Conservation (phyloP, 2,329 filamentous ascomycete species). For the Monosporascus sp. region DNA sequence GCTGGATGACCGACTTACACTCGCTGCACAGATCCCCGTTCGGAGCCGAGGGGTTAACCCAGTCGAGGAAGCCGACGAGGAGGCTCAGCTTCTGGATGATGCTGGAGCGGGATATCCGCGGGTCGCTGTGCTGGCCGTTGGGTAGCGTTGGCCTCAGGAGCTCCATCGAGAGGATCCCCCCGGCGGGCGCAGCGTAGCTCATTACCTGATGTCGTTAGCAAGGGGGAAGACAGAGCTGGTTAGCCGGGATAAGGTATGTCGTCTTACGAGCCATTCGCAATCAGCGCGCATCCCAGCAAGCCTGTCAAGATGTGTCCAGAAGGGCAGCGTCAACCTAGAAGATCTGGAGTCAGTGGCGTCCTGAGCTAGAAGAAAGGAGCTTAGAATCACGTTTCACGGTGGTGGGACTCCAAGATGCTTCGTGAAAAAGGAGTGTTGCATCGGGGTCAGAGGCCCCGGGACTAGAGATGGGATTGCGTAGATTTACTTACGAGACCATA, state of each 20-base stretch:
- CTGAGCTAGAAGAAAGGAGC: too few species aligned
- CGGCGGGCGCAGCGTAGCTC: slow-evolving; percentile 43
- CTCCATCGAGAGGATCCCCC: slow-evolving; percentile 46
- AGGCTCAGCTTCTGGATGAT: slow-evolving; percentile 49
- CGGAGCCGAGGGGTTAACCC: slow-evolving; percentile 42
- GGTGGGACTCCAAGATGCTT: neutral
- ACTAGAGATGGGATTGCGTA: neutral
- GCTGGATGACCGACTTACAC: slow-evolving; percentile 43
- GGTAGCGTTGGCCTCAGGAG: slow-evolving; percentile 38
- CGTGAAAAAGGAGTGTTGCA: too few species aligned
- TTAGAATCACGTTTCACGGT: neutral
- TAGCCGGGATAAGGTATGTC: neutral
- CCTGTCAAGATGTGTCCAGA: slow-evolving; percentile 46
- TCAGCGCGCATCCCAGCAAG: slow-evolving; percentile 36
- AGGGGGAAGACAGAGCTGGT: neutral
- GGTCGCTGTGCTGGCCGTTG: slow-evolving; percentile 25
- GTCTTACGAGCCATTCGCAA: slow-evolving; percentile 45
- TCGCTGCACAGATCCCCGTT: slow-evolving; percentile 43
- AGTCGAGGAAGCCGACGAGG: slow-evolving; percentile 45
- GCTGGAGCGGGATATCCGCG: slow-evolving; percentile 37
- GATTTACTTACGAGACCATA: slow-evolving; percentile 31
- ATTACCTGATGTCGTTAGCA: slow-evolving; percentile 32
- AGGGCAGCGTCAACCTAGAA: slow-evolving; percentile 32
- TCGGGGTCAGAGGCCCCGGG: neutral
- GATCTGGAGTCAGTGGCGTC: too few species aligned